Conservation (phyloP, 768 basidiomycete genomes). For the Mycena vulgaris region DNA sequence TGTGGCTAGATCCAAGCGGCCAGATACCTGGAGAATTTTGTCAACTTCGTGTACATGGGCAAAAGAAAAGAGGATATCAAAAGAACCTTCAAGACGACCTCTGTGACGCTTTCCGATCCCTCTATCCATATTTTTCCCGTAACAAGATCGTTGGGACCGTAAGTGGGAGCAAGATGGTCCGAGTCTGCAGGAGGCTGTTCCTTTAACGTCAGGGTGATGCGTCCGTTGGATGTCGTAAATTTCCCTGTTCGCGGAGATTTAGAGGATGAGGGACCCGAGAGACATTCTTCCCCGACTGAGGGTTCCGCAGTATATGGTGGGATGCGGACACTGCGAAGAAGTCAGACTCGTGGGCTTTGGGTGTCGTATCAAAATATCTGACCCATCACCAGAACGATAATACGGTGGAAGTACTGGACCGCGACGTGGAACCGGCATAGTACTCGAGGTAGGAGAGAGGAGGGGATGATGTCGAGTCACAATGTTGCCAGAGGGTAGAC, state of each 20-base stretch:
- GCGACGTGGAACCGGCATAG: background rate
- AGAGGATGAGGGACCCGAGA: conserved; percentile 15
- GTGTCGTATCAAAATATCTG: too few relatives aligned
- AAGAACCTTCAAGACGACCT: conserved; percentile 48
- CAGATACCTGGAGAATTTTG: conserved; percentile 20
- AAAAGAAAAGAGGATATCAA: too few relatives aligned
- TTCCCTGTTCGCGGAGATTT: conserved; percentile 32
- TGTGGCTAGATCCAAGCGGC: conserved; percentile 26
- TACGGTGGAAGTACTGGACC: conserved; percentile 25
- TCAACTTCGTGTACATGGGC: too few relatives aligned
- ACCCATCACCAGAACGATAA: conserved; percentile 10
- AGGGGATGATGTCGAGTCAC: too few relatives aligned
- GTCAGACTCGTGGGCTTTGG: too few relatives aligned
- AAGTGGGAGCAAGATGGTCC: conserved; percentile 38
- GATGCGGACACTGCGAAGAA: conserved; percentile 8
- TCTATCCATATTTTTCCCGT: conserved; percentile 44
- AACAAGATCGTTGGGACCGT: conserved; percentile 40
- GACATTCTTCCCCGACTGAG: conserved; percentile 25
- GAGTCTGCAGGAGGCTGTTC: conserved; percentile 42
- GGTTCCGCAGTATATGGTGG: conserved; percentile 27
- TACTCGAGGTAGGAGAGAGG: too few relatives aligned
- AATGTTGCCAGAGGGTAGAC: too few relatives aligned
- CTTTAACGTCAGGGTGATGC: conserved; percentile 43
- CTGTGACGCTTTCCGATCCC: conserved; percentile 32
- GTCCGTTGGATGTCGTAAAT: conserved; percentile 34